phyloP scores from a whole-genome alignment of 2,329 filamentous ascomycete genomes.

The Penicillium aurantiogriseum region DNA sequence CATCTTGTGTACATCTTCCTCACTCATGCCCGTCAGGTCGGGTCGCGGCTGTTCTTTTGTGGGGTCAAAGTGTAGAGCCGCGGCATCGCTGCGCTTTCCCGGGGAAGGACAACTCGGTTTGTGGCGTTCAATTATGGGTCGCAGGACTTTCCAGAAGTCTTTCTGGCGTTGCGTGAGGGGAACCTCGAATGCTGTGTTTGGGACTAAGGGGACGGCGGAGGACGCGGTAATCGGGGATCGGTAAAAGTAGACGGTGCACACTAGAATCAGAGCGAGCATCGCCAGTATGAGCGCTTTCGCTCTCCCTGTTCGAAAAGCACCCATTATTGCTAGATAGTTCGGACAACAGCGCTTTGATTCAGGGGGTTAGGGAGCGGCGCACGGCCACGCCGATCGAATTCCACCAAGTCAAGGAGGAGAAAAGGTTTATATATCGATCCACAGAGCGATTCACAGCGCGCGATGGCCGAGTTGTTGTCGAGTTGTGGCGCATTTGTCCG shows the following conservation, averaged over 20 bases:
- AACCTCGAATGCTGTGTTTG: conserved; percentile 35
- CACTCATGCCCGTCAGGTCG: conserved; percentile 36
- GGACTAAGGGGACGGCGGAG: conserved; percentile 30
- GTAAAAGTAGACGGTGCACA: conserved; percentile 39
- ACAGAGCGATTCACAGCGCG: neutral
- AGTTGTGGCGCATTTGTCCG: neutral
- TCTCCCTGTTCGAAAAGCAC: conserved; percentile 29
- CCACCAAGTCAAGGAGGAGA: neutral
- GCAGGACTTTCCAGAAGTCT: conserved; percentile 39
- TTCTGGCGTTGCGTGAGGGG: conserved; percentile 37
- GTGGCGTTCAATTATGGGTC: conserved; percentile 35
- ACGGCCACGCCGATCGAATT: conserved; percentile 20
- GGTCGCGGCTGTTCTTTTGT: conserved; percentile 31
- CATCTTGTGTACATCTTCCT: conserved; percentile 37
- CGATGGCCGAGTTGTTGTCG: neutral
- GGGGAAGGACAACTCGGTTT: conserved; percentile 33
- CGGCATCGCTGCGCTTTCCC: conserved; percentile 23
- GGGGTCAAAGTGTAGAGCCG: conserved; percentile 32
- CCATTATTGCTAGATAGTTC: conserved; percentile 19
- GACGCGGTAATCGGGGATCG: conserved; percentile 34
- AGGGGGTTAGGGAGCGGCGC: conserved; percentile 18
- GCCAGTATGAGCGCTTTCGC: conserved; percentile 32
- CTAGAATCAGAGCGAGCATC: conserved; percentile 29
- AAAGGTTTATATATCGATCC: neutral
- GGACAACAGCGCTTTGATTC: conserved; percentile 2